Conservation (phyloP, 257 asterid species). For the Solanum commersonii region DNA sequence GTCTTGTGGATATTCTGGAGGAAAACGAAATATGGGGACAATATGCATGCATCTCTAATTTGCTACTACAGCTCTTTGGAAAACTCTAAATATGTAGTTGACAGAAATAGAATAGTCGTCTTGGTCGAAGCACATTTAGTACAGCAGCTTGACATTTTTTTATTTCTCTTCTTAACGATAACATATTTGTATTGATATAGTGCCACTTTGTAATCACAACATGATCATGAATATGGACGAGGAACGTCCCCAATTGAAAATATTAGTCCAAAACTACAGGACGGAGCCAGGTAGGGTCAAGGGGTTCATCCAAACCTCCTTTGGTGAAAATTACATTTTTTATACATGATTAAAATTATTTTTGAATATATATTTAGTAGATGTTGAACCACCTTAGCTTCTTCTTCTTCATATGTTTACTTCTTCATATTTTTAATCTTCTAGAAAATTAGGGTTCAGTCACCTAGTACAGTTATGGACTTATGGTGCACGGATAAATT, state of each 20-base stretch:
- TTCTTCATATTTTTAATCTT: background rate
- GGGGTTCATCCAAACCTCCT: background rate
- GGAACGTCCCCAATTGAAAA: background rate
- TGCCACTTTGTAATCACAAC: background rate
- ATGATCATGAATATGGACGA: background rate
- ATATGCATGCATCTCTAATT: background rate
- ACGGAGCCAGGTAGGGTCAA: accelerated
- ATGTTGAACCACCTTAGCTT: background rate
- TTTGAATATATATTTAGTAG: no score
- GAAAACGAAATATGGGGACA: background rate
- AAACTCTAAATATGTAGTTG: background rate
- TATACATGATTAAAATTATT: no score
- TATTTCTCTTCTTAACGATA: background rate
- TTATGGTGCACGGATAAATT: background rate
- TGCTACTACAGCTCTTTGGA: background rate
- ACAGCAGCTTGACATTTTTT: background rate
- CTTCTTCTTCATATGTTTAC: background rate
- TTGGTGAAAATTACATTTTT: background rate
- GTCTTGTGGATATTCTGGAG: background rate
- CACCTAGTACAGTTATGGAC: background rate
- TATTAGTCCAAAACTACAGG: background rate
- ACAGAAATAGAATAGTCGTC: background rate
- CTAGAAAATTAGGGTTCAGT: background rate
- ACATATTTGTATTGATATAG: background rate
- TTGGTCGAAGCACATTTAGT: background rate